A percentile compares a stretch with the other conserved stretches of the same genome.
Conservation (phyloP, 78 protist genomes). For the Creolimax fragrantissima region DNA sequence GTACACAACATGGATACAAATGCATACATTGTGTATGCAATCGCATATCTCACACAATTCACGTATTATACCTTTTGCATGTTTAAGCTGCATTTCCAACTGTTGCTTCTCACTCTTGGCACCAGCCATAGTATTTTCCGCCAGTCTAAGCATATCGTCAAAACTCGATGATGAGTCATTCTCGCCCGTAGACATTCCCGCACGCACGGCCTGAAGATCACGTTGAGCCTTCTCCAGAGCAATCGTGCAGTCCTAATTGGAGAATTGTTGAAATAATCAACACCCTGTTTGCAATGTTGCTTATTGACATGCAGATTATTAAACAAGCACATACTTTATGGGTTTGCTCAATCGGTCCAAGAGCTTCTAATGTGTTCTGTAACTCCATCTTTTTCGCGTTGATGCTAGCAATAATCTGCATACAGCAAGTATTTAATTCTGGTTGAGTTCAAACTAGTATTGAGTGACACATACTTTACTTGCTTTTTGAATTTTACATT, state of each 20-base stretch:
- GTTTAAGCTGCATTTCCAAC: constrained; percentile 34
- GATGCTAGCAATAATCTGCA: neutral
- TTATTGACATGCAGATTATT: neutral
- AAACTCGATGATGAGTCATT: neutral
- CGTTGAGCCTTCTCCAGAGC: neutral
- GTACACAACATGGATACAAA: too few species aligned
- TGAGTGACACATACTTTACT: too few species aligned
- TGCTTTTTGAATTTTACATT: too few species aligned
- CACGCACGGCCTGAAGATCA: neutral
- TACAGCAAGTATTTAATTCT: too few species aligned
- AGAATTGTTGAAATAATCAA: neutral
- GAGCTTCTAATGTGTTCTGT: neutral
- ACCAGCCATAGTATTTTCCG: constrained; percentile 28
- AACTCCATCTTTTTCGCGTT: neutral
- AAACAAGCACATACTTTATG: neutral
- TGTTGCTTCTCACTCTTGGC: constrained; percentile 31
- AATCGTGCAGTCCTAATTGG: neutral
- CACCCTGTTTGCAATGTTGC: neutral
- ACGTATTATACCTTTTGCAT: constrained; percentile 27
- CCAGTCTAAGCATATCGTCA: constrained; percentile 16
- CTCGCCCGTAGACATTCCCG: neutral
- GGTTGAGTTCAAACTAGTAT: too few species aligned
- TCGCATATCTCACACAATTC: too few species aligned
- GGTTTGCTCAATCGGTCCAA: neutral
- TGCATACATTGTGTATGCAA: too few species aligned